Evolutionary conservation across 75 land plant species (phyloP).

Genomic region (Gnetum montanum): DNA sequence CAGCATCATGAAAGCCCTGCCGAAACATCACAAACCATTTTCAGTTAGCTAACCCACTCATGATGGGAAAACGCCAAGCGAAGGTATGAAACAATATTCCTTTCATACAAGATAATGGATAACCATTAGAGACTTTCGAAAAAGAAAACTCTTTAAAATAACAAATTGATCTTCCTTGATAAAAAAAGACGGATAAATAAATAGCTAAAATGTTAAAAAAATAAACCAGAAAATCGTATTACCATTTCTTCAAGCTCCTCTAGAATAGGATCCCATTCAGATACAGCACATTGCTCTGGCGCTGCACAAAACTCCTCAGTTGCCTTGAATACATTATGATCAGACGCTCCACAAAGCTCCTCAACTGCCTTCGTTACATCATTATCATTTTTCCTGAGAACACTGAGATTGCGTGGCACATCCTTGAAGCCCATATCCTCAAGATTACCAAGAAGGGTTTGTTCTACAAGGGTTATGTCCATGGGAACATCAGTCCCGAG

Average conservation of each 20-base stretch:
- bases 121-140: neutral
- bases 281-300: too few relatives aligned
- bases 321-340: slow-evolving; percentile 47
- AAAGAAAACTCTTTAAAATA: neutral
- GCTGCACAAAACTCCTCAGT: slow-evolving; percentile 67
- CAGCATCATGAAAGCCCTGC: slow-evolving; percentile 80
- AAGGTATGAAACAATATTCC: neutral
- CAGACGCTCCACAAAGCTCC: slow-evolving; percentile 53
- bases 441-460: slow-evolving; percentile 37
- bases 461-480: slow-evolving; percentile 22
- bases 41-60: too few relatives aligned
- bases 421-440: slow-evolving; percentile 85
- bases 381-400: slow-evolving; percentile 57
- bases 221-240: slow-evolving; percentile 2
- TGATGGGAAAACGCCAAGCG: too few relatives aligned
- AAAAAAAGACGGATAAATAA: neutral
- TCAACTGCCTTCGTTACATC: slow-evolving; percentile 61
- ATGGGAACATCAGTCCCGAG: neutral
- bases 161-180: neutral
- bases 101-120: neutral
- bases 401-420: slow-evolving; percentile 55
- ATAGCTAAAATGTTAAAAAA: too few relatives aligned
- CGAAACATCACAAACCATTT: neutral
- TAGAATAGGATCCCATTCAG: slow-evolving; percentile 87
- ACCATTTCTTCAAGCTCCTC: slow-evolving; percentile 94